phyloP scores from a whole-genome alignment of 371 early-diverging fungal genomes.

The Paraphysoderma sedebokerense region DNA sequence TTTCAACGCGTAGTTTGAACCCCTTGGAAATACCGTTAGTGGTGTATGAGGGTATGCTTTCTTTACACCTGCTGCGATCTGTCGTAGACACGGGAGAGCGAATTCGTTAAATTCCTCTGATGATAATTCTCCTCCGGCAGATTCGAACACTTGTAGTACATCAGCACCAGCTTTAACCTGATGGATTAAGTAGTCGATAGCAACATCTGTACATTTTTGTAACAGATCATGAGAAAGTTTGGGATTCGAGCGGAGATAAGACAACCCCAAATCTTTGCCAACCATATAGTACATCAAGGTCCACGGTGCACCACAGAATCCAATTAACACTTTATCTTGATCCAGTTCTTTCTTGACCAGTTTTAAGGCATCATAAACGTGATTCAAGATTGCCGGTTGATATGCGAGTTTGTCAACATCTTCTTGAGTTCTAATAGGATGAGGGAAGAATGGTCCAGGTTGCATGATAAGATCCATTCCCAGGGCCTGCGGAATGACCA shows the following conservation, averaged over 20 bases:
- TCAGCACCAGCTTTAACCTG: slow-evolving; percentile 97
- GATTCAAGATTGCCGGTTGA: slow-evolving; percentile 31
- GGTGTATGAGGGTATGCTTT: slow-evolving; percentile 43
- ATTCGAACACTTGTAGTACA: slow-evolving; percentile 93
- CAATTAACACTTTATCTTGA: slow-evolving; percentile 83
- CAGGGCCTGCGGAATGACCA: slow-evolving; percentile 93
- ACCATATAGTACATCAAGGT: slow-evolving; percentile 66
- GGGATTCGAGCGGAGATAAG: slow-evolving; percentile 75
- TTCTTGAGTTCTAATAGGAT: slow-evolving; percentile 50
- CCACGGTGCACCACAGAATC: slow-evolving; percentile 95
- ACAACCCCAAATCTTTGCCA: slow-evolving; percentile 79
- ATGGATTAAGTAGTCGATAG: slow-evolving; percentile 68
- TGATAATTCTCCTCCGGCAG: slow-evolving; percentile 84
- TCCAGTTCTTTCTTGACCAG: slow-evolving; percentile 68
- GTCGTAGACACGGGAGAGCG: slow-evolving; percentile 69
- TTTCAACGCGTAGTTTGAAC: slow-evolving; percentile 70
- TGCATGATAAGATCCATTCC: slow-evolving; percentile 87
- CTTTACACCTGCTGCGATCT: slow-evolving; percentile 62
- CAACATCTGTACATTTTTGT: slow-evolving; percentile 59
- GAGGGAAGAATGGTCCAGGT: slow-evolving; percentile 85
- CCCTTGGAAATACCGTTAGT: slow-evolving; percentile 80
- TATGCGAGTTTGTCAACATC: slow-evolving; percentile 47
- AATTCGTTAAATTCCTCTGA: slow-evolving; percentile 64
- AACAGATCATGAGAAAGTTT: slow-evolving; percentile 61
- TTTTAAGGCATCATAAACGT: slow-evolving; percentile 91